phyloP scores from a whole-genome alignment of 192 early-diverging fungal genomes.

The Podila horticola region DNA sequence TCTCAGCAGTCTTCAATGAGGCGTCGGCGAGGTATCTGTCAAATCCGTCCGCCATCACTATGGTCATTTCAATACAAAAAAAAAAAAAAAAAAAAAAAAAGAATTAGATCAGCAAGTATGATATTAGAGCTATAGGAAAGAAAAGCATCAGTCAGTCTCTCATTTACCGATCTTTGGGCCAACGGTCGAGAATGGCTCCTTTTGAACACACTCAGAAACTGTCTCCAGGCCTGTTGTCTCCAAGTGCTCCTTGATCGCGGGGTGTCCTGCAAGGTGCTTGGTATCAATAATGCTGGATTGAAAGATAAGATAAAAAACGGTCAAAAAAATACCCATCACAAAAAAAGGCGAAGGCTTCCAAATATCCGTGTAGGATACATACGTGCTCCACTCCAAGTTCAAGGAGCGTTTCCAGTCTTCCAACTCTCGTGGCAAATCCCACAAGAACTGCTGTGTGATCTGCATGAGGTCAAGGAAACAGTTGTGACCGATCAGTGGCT shows the following conservation, averaged over 20 bases:
- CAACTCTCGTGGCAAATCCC: constrained; percentile 72
- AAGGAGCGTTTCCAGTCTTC: constrained; percentile 73
- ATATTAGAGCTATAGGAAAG: too few species aligned
- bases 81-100: not conserved
- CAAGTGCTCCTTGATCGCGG: constrained; percentile 41
- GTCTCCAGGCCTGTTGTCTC: constrained; percentile 53
- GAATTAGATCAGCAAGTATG: too few species aligned
- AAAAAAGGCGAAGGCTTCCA: not conserved
- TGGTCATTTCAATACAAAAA: not conserved
- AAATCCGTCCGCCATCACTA: constrained; percentile 64
- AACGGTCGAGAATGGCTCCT: constrained; percentile 50
- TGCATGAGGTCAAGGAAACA: constrained; percentile 90
- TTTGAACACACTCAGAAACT: constrained; percentile 49
- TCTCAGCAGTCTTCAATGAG: not conserved
- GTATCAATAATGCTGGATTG: constrained; percentile 76
- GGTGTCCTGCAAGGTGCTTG: constrained; percentile 72
- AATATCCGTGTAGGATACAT: constrained; percentile 14
- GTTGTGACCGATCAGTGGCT: constrained; percentile 92
- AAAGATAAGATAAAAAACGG: not conserved
- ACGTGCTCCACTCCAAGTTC: constrained; percentile 69
- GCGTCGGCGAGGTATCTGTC: constrained; percentile 52
- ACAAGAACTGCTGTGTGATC: constrained; percentile 78
- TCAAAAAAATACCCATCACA: not conserved
- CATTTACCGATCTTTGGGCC: constrained; percentile 65
- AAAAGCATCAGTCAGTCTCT: not conserved